A percentile compares a stretch with the other conserved stretches of the same genome.
These are phyloP conservation scores for Aspergillus ellipticus DNA, from an alignment of 495 filamentous ascomycete genomes.

Conservation along the genomic window DNA sequence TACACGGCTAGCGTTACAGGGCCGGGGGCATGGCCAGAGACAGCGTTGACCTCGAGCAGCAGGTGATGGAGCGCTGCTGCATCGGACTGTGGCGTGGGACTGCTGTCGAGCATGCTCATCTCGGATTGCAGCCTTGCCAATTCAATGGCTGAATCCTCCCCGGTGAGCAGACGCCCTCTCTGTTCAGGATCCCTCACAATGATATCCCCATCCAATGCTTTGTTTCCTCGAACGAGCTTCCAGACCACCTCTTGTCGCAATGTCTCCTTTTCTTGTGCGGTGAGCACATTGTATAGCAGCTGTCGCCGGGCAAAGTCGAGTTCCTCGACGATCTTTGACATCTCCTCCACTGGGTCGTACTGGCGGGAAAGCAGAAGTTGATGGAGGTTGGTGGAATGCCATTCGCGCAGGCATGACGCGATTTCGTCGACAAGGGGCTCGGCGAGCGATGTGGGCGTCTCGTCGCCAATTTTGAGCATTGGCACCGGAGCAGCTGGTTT, in stretches of 20 bases:
- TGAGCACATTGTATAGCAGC: conserved; percentile 89
- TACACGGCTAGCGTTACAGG: conserved; percentile 75
- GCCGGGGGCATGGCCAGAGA: conserved; percentile 67
- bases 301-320: conserved; percentile 82
- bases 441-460: conserved; percentile 80
- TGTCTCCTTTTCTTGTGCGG: conserved; percentile 68
- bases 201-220: conserved; percentile 83
- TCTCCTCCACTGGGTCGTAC: conserved; percentile 75
- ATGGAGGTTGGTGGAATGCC: conserved; percentile 96
- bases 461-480: conserved; percentile 95
- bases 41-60: conserved; percentile 74
- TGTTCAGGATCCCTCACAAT: conserved; percentile 87
- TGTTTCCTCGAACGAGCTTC: conserved; percentile 91
- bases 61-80: conserved; percentile 76
- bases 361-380: conserved; percentile 80
- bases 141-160: conserved; percentile 89
- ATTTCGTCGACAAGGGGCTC: conserved; percentile 98
- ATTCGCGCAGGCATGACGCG: conserved; percentile 91
- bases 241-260: conserved; percentile 86
- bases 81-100: conserved; percentile 63
- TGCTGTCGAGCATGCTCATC: conserved; percentile 89
- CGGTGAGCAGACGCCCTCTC: conserved; percentile 80
- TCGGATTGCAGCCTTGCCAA: conserved; percentile 86
- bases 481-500: conserved; percentile 90
- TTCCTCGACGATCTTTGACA: conserved; percentile 72